A percentile compares a stretch with the other conserved stretches of the same genome.
These are phyloP conservation scores for Fusarium pseudocircinatum DNA, from an alignment of 2,329 filamentous ascomycete species.

Conservation along the genomic window DNA sequence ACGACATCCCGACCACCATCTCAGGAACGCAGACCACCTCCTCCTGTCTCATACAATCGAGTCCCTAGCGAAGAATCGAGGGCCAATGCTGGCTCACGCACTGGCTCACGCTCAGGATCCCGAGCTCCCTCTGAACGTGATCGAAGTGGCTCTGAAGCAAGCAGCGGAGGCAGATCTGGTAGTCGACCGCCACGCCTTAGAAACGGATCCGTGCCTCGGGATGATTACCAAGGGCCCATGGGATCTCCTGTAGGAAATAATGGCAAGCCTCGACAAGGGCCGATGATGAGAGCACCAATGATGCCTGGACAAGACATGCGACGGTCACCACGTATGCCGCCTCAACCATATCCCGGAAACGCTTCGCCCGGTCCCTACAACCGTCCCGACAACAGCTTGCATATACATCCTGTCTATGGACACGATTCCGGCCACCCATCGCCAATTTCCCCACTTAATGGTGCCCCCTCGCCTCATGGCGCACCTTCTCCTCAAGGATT, in stretches of 20 bases:
- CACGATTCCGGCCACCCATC: constrained; percentile 55
- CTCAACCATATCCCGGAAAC: constrained; percentile 48
- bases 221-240: constrained; percentile 47
- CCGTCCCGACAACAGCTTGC: constrained; percentile 35
- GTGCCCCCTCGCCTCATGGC: constrained; percentile 21
- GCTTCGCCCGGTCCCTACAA: constrained; percentile 38
- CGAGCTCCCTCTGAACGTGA: constrained; percentile 57
- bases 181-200: constrained; percentile 53
- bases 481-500: constrained; percentile 25
- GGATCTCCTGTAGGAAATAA: constrained; percentile 36
- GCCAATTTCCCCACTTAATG: constrained; percentile 52
- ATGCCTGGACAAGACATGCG: constrained; percentile 56
- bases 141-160: constrained; percentile 65
- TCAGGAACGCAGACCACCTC: constrained; percentile 54
- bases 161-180: constrained; percentile 54
- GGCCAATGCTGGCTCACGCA: constrained; percentile 38
- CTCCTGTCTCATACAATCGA: constrained; percentile 57
- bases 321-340: constrained; percentile 59
- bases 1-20: constrained; percentile 49
- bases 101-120: constrained; percentile 41
- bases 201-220: constrained; percentile 51
- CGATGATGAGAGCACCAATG: constrained; percentile 56
- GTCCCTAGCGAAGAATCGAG: constrained; percentile 55
- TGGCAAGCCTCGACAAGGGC: constrained; percentile 43
- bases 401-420: constrained; percentile 35